Base-by-base conservation (phyloP, 768 basidiomycete genomes). In the Suillus occidentalis region DNA sequence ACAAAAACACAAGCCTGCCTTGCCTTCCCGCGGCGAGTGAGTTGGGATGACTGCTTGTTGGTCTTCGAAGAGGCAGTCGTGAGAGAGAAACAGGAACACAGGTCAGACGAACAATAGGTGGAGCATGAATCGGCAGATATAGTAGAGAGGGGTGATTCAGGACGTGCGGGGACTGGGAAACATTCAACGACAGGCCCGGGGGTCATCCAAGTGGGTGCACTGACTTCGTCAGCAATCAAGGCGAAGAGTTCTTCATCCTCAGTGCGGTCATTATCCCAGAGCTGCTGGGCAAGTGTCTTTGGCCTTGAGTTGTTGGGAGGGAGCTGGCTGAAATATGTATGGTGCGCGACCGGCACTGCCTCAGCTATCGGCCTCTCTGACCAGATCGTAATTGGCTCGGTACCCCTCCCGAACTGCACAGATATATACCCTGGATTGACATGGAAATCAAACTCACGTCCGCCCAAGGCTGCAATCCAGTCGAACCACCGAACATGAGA, bases 371-470 rank as follows among this genome's bases (percentile, higher is more conserved):
- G 69, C 68, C 85, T 82, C 64, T 87, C 87, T 5, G 87, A 84
- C 91, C 91, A 93, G 71, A 93, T 73, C 61, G 85, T 89, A 72
- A 86, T 73, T 62, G 85, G 80, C 71, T 83, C 81, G 63, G 79
- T 75, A 28, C 73, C 71, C 64, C 73, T 80, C 62, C 81, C 82
- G 72, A 83, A 81, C 66, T 89, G 89, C 67, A 91, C 78, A 65
- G 88, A 88, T 68, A 94, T 85, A 73, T 85, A 87, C 66, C 90
- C 91, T 66, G 92, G 92, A 74, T 93, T 89, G 70, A 92, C 84
- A 76, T 90, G 89, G 65, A 94, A 83, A 75, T 93, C 91, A 72
- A 93, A 88, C 77, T 90, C 89, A 63, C 79, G 77, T 68, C 85
- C 83, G 16, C 91, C 90, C 52, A 93, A 85, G 65, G 84, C 79